Base-by-base conservation (phyloP, 1,284 basidiomycete genomes). In the Blastosporella zonata region DNA sequence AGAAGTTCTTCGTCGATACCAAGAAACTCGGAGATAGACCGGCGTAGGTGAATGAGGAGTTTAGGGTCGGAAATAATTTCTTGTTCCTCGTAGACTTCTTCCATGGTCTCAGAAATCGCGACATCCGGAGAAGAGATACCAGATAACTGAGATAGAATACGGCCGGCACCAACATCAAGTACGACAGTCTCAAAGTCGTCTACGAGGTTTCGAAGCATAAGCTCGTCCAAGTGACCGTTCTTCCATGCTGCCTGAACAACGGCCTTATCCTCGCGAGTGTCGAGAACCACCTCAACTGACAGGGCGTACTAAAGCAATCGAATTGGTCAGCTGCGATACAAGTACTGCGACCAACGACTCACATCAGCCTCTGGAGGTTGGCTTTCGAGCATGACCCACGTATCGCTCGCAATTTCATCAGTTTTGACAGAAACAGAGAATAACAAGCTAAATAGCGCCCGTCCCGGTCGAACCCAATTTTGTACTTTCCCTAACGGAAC, bases 291-390 rank as follows among this genome's bases (percentile, higher is more conserved):
- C 51, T 77, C 75, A 4, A 74, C 67, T 6, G 75, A 69, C 27
- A 77, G 66, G 10, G 68, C 61, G 45, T 75, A 77, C 74, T 76
- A n/a, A 15, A 23, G 15, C 17, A 2, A 8, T 20, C n/a, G 35
- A 13, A 38, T 39, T 43, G 31, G 36, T 25, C 33, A 21, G 39
- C n/a, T 21, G 28, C 39, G 38, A 42, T 43, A 12, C 20, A 23
- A 10, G 47, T 20, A 47, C 15, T n/a, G 36, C 6, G n/a, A 38
- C 8, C 22, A 40, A 8, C 31, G 8, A 60, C 75, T 60, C 55
- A 75, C 75, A 54, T 77, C 75, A 31, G 74, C 67, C 47, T 70
- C 63, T 1, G 74, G 70, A 22, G 73, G 66, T 53, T 73, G 66
- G 43, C 71, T 77, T 45, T 62, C 51, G 13, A 64, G 28, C 5